These are phyloP conservation scores for Hippophae rhamnoides DNA, from an alignment of 306 rosid species.

Conservation along the genomic window DNA sequence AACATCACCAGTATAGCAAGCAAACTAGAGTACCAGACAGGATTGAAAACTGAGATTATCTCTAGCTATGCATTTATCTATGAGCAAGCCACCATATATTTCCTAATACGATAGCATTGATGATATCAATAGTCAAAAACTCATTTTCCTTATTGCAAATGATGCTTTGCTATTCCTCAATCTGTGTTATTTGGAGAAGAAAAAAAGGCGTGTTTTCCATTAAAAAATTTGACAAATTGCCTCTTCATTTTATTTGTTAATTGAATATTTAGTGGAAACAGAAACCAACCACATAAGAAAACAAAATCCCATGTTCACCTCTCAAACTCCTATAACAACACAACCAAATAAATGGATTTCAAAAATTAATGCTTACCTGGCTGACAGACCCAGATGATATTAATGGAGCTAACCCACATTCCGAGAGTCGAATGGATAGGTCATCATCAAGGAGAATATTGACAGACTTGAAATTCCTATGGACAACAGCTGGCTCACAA, in stretches of 20 bases:
- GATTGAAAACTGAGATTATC: neutral
- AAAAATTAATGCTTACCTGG: constrained; percentile 44
- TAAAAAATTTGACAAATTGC: too few species aligned
- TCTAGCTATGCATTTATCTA: neutral
- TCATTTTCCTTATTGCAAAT: too few species aligned
- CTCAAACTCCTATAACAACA: too few species aligned
- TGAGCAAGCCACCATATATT: neutral
- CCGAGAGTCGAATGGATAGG: constrained; percentile 61
- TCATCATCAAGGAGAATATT: constrained; percentile 92
- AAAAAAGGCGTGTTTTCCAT: too few species aligned
- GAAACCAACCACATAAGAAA: too few species aligned
- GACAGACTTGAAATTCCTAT: constrained; percentile 84
- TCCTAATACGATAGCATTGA: too few species aligned
- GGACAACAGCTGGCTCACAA: constrained; percentile 80
- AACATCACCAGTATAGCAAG: neutral
- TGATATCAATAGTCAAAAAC: too few species aligned
- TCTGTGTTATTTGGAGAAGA: too few species aligned
- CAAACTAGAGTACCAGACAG: neutral
- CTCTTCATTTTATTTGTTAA: neutral
- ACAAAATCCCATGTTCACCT: too few species aligned
- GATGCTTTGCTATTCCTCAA: too few species aligned
- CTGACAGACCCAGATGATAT: constrained; percentile 88
- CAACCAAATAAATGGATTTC: neutral
- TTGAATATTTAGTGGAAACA: neutral
- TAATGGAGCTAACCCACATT: constrained; percentile 89